These are phyloP conservation scores for Botryotinia globosa DNA, from an alignment of 2,329 filamentous ascomycete species.

Conservation along the genomic window DNA sequence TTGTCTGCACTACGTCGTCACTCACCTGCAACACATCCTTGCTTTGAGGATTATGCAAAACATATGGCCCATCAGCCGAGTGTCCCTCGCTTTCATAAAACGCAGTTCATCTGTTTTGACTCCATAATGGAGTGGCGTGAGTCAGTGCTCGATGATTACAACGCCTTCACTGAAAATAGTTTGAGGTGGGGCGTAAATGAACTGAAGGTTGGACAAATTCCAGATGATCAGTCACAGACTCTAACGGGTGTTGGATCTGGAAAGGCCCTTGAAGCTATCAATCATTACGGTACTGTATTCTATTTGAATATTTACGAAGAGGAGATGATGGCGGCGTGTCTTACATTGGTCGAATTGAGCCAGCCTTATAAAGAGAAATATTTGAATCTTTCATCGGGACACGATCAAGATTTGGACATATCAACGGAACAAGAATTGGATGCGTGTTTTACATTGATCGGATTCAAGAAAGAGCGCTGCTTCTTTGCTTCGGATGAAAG, in stretches of 20 bases:
- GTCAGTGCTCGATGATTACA: background rate
- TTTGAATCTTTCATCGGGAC: background rate
- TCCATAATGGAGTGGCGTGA: background rate
- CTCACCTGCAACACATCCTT: background rate
- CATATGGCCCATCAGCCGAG: background rate
- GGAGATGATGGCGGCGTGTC: background rate
- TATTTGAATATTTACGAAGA: background rate
- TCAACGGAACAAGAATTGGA: background rate
- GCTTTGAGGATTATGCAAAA: background rate
- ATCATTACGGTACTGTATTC: background rate
- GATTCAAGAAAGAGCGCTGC: background rate
- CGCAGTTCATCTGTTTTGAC: background rate
- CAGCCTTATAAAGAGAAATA: background rate
- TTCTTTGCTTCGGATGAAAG: background rate
- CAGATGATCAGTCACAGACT: background rate
- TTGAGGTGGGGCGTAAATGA: background rate
- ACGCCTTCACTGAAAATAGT: background rate
- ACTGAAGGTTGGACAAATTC: background rate
- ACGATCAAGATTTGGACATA: background rate
- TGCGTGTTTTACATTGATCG: background rate
- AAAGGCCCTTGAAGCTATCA: background rate
- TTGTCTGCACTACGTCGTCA: background rate
- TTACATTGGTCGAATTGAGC: background rate
- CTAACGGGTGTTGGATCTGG: background rate
- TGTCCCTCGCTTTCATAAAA: background rate